Evolutionary conservation across 768 basidiomycete genomes (phyloP).

Genomic region (Mycena rebaudengoi): DNA sequence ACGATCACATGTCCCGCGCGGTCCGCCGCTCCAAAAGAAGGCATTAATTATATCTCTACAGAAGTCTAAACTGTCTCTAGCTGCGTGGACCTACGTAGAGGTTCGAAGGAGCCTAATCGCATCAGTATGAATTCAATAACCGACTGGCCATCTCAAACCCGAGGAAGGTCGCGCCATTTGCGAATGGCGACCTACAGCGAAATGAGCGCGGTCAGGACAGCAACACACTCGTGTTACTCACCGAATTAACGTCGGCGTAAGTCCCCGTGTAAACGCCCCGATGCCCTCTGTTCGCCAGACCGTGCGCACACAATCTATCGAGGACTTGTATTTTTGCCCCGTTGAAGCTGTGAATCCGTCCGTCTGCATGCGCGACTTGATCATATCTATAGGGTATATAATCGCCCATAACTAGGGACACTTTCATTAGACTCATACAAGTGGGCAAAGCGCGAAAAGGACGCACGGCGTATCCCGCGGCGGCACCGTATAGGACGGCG

Average conservation of each 20-base stretch:
- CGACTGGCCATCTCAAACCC: conserved; percentile 95
- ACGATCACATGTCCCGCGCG: too few relatives aligned
- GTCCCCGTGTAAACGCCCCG: conserved; percentile 89
- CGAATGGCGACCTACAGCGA: conserved; percentile 84
- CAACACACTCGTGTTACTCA: conserved; percentile 42
- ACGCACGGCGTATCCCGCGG: conserved; percentile 90
- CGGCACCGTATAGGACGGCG: conserved; percentile 87
- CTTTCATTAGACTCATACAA: conserved; percentile 11
- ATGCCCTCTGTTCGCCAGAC: conserved; percentile 88
- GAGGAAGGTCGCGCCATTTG: conserved; percentile 96
- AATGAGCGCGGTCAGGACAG: conserved; percentile 1
- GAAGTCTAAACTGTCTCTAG: too few relatives aligned
- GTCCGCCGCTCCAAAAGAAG: too few relatives aligned
- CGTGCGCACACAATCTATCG: conserved; percentile 82
- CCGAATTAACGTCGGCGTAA: conserved; percentile 92
- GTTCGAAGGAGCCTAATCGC: not conserved
- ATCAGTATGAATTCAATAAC: conserved; percentile 54
- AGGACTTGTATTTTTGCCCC: conserved; percentile 84
- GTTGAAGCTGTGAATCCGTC: conserved; percentile 82
- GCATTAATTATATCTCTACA: too few relatives aligned
- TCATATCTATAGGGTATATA: conserved; percentile 96
- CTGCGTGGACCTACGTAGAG: too few relatives aligned
- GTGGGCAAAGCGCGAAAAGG: not conserved
- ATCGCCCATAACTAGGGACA: conserved; percentile 79
- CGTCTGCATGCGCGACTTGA: conserved; percentile 96